These are phyloP conservation scores for Pholiota adiposa DNA, from an alignment of 1,284 basidiomycete genomes.

Conservation along the genomic window DNA sequence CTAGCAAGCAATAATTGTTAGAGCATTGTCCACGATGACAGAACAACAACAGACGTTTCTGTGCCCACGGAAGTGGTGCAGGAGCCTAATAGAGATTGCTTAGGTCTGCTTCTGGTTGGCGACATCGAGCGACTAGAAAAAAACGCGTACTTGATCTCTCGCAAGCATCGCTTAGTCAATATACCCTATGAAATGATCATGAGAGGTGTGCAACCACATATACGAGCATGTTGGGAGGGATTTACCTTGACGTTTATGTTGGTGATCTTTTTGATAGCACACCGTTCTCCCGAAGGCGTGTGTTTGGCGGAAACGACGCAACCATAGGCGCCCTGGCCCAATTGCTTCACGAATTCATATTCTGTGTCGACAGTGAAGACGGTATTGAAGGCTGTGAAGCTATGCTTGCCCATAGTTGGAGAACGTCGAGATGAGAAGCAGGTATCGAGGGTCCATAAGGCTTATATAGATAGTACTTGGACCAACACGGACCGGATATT, in stretches of 20 bases:
- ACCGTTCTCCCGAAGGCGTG: conserved; percentile 83
- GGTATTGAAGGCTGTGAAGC: conserved; percentile 80
- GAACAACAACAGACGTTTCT: conserved; percentile 55
- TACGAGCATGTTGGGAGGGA: background rate
- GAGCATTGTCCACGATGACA: background rate
- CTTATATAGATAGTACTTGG: conserved; percentile 5
- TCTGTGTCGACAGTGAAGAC: conserved; percentile 88
- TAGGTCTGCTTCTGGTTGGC: background rate
- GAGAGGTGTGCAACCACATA: conserved; percentile 7
- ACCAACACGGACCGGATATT: conserved; percentile 7
- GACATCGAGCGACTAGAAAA: background rate
- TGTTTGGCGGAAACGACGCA: conserved; percentile 90
- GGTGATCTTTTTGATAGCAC: conserved; percentile 97
- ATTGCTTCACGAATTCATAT: conserved; percentile 93
- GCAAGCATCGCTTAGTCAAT: conserved; percentile 91
- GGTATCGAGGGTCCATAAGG: conserved; percentile 1
- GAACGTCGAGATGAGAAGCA: background rate
- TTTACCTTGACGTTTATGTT: conserved; percentile 93
- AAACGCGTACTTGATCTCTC: conserved; percentile 83
- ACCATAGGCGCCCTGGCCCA: conserved; percentile 93
- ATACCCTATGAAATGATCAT: conserved; percentile 65
- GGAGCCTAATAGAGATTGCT: conserved; percentile 52
- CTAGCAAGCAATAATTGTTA: conserved; percentile 42
- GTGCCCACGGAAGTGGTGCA: conserved; percentile 96
- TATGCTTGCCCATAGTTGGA: conserved; percentile 43